Evolutionary conservation across 164 flowering plant genomes (phyloP).

Genomic region (Vitis labrusca): DNA sequence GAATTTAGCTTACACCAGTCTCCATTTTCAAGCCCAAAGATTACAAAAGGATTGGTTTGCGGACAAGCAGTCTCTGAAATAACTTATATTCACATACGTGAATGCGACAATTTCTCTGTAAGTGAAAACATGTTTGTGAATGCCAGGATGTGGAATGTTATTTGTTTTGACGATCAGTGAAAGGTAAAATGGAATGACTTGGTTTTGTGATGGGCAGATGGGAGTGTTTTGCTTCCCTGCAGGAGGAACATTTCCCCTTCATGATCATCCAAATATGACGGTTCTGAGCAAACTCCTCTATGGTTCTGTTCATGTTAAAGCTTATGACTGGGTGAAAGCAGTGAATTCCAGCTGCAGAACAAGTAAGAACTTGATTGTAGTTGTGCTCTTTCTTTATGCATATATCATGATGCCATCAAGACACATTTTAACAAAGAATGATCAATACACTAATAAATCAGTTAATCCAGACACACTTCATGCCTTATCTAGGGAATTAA

Average conservation of each 20-base stretch:
- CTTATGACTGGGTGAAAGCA: conserved; percentile 45
- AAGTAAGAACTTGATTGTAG: conserved; percentile 9
- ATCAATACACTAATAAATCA: no score
- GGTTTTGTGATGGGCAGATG: conserved; percentile 23
- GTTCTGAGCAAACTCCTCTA: conserved; percentile 47
- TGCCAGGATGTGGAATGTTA: no score
- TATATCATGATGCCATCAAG: no score
- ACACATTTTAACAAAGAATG: no score
- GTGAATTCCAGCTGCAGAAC: conserved; percentile 12
- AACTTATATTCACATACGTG: conserved; percentile 36
- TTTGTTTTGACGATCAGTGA: no score
- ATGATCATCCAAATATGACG: conserved; percentile 54
- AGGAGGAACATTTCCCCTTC: conserved; percentile 33
- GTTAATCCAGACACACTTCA: no score
- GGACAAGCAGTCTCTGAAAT: conserved; percentile 22
- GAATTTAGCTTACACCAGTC: conserved; percentile 20
- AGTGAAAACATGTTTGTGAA: conserved; percentile 11
- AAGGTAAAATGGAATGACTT: not conserved
- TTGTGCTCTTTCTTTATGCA: not conserved
- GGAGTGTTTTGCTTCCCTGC: conserved; percentile 47
- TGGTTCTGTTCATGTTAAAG: conserved; percentile 37
- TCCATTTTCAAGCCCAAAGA: conserved; percentile 6
- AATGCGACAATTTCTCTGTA: conserved; percentile 36
- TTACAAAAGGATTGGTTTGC: conserved; percentile 10
- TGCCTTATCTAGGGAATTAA: no score